A percentile compares a stretch with the other conserved stretches of the same genome.
These are phyloP conservation scores for Claviceps humidiphila DNA, from an alignment of 2,329 filamentous ascomycete species.

Conservation along the genomic window DNA sequence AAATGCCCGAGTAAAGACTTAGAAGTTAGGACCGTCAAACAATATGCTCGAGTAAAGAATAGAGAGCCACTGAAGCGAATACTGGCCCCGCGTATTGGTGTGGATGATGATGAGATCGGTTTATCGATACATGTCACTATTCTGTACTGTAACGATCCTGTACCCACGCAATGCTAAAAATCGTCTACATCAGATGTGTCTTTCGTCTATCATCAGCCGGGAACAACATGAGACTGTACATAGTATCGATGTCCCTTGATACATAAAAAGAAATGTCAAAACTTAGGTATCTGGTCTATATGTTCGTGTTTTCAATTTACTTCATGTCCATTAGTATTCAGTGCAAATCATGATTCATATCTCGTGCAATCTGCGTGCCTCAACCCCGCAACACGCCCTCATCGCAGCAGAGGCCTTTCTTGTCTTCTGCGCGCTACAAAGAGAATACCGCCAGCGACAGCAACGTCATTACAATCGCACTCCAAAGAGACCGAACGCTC, in stretches of 20 bases:
- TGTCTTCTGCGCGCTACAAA: background rate
- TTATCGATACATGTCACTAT: too few species aligned
- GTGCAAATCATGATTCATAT: background rate
- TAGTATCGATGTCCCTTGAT: background rate
- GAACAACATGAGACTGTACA: background rate
- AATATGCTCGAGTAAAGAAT: too few species aligned
- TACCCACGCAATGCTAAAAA: too few species aligned
- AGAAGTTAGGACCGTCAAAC: too few species aligned
- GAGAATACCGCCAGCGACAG: background rate
- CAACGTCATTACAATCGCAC: background rate
- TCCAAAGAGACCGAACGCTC: background rate
- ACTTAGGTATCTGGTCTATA: background rate
- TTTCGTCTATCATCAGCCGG: too few species aligned
- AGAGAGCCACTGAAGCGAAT: too few species aligned
- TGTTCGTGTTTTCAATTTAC: background rate
- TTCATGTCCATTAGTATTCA: background rate
- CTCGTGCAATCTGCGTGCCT: background rate
- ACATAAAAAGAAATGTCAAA: background rate
- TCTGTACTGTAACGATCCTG: too few species aligned
- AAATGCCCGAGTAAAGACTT: constrained; percentile 45
- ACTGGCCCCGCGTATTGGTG: background rate
- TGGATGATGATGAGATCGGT: background rate
- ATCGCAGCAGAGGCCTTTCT: too few species aligned
- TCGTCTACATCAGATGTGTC: too few species aligned
- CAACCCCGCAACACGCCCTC: background rate